Conservation (phyloP, 495 filamentous ascomycete species). For the Hypoxylon fuscum region DNA sequence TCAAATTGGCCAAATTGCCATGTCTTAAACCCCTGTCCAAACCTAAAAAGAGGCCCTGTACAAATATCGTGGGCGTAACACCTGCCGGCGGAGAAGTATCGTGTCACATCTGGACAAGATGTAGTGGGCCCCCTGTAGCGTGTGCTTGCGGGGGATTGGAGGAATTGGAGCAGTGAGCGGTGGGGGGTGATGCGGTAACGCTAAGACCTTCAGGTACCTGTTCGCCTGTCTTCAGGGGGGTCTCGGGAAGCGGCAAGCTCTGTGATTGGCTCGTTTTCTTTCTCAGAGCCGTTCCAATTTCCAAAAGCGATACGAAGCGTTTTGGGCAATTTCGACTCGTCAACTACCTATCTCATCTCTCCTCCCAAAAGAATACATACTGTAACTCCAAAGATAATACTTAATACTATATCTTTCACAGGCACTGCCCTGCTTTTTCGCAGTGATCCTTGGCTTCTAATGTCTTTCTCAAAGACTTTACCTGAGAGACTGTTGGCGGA, state of each 20-base stretch:
- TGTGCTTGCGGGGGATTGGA: conserved; percentile 1
- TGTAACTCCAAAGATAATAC: background rate
- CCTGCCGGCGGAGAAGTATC: conserved; percentile 10
- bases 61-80: conserved; percentile 4
- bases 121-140: conserved; percentile 4
- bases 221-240: conserved; percentile 20
- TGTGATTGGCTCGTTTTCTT: conserved; percentile 27
- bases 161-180: conserved; percentile 1
- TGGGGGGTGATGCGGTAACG: conserved; percentile 4
- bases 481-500: conserved; percentile 6
- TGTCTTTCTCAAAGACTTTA: conserved; percentile 14
- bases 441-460: conserved; percentile 8
- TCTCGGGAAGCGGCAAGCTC: conserved; percentile 39
- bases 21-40: conserved; percentile 17
- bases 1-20: background rate
- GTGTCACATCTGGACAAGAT: conserved; percentile 7
- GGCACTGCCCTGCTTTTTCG: conserved; percentile 11
- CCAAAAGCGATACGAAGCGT: conserved; percentile 19
- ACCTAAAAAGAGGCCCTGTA: conserved; percentile 12
- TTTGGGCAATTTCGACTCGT: conserved; percentile 31
- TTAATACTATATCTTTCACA: background rate
- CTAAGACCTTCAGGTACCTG: conserved; percentile 26
- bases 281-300: conserved; percentile 16
- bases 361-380: background rate
- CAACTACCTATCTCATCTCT: conserved; percentile 17